Conservation (phyloP, 108 stramenopile genomes). For the Chaetoceros tenuissimus region DNA sequence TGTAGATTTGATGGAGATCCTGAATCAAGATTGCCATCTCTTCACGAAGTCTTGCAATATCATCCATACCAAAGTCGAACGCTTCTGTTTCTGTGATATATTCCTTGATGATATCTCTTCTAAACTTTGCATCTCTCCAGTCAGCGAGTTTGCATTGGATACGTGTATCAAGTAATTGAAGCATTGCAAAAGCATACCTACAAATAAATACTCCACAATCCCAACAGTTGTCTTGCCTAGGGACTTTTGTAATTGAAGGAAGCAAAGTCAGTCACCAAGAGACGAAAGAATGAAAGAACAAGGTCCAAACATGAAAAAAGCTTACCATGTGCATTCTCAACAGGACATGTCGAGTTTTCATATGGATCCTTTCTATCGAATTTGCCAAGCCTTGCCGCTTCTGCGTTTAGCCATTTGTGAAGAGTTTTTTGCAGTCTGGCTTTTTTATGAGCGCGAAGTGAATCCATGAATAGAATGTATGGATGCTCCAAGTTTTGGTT, state of each 20-base stretch:
- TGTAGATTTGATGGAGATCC: conserved; percentile 2
- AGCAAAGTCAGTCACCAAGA: no score
- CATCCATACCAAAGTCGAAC: conserved; percentile 54
- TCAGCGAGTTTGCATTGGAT: conserved; percentile 16
- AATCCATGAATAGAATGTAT: conserved; percentile 80
- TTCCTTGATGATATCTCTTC: background rate
- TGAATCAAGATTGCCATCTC: conserved; percentile 51
- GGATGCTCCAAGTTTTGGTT: conserved; percentile 9
- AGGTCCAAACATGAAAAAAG: background rate
- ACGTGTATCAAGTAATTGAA: conserved; percentile 29
- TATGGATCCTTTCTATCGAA: background rate
- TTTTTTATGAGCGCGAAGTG: conserved; percentile 62
- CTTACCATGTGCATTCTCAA: background rate
- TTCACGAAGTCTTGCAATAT: conserved; percentile 56
- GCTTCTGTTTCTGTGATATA: conserved; percentile 34
- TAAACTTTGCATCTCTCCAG: background rate
- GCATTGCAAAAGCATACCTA: conserved; percentile 70
- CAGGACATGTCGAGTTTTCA: background rate
- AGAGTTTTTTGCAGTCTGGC: conserved; percentile 28
- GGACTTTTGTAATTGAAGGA: conserved; percentile 49
- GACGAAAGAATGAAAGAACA: conserved; percentile 3
- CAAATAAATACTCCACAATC: conserved; percentile 91
- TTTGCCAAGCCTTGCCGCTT: conserved; percentile 49
- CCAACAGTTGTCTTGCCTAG: conserved; percentile 72
- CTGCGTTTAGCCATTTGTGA: conserved; percentile 62